These are phyloP conservation scores for Paraconiothyrium brasiliense DNA, from an alignment of 2,329 filamentous ascomycete species.

Conservation along the genomic window DNA sequence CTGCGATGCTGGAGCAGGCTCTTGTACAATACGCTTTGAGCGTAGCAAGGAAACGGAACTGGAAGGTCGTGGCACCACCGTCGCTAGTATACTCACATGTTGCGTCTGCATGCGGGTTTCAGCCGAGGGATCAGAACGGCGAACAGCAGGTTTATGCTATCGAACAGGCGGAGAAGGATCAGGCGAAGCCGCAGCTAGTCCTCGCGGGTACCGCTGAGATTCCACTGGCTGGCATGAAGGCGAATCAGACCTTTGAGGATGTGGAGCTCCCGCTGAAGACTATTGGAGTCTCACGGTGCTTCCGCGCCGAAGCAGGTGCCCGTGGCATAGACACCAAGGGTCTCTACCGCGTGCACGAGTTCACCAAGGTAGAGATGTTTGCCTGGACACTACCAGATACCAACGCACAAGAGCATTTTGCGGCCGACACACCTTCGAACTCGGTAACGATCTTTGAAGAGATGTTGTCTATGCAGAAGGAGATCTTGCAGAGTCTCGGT, in stretches of 20 bases:
- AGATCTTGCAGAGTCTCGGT: constrained; percentile 79
- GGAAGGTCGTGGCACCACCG: constrained; percentile 83
- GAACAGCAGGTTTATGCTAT: constrained; percentile 93
- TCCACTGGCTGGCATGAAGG: constrained; percentile 89
- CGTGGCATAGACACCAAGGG: constrained; percentile 92
- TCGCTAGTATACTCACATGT: constrained; percentile 93
- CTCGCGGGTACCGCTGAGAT: constrained; percentile 95
- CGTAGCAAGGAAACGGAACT: constrained; percentile 76
- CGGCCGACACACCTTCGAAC: constrained; percentile 42
- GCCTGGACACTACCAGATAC: constrained; percentile 78
- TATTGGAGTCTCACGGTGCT: constrained; percentile 90
- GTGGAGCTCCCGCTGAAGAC: constrained; percentile 77
- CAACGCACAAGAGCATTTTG: constrained; percentile 43
- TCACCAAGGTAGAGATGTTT: constrained; percentile 98
- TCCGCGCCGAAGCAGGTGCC: constrained; percentile 92
- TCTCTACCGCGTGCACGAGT: constrained; percentile 96
- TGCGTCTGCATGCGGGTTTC: constrained; percentile 90
- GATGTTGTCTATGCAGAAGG: constrained; percentile 85
- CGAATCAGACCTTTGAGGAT: constrained; percentile 72
- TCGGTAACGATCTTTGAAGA: constrained; percentile 77
- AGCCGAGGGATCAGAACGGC: constrained; percentile 86
- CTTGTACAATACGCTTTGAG: constrained; percentile 85
- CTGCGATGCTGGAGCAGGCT: constrained; percentile 92
- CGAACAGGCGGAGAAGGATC: constrained; percentile 71
- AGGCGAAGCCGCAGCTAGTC: constrained; percentile 71